These are phyloP conservation scores for Geotrichum aggregatum DNA, from an alignment of 1,139 yeast genomes.

Conservation along the genomic window DNA sequence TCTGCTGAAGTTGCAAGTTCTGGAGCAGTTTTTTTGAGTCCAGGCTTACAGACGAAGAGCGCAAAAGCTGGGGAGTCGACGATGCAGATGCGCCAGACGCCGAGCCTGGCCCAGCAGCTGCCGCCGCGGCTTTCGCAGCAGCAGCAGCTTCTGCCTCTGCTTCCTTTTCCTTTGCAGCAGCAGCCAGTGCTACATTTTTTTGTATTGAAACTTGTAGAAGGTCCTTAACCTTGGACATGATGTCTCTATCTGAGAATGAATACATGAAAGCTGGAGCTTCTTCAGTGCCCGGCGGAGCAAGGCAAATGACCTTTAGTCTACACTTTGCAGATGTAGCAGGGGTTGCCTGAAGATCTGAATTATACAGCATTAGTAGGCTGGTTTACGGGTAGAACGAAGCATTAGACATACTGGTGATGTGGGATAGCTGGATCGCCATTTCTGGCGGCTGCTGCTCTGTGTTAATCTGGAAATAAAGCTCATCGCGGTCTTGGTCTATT, in stretches of 20 bases:
- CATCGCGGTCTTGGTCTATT: slow-evolving; percentile 26
- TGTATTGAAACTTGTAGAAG: slow-evolving; percentile 62
- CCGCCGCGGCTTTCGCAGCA: slow-evolving; percentile 30
- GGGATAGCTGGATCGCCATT: slow-evolving; percentile 22
- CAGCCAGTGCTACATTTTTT: slow-evolving; percentile 13
- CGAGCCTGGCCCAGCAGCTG: slow-evolving; percentile 36
- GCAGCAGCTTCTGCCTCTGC: slow-evolving; percentile 48
- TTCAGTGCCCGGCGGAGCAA: slow-evolving; percentile 37
- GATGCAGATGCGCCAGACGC: slow-evolving; percentile 31
- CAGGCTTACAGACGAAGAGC: slow-evolving; percentile 27
- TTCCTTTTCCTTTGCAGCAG: slow-evolving; percentile 43
- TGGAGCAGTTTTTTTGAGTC: slow-evolving; percentile 52
- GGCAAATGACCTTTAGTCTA: slow-evolving; percentile 52
- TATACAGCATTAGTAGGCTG: slow-evolving; percentile 21
- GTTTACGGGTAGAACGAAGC: background rate
- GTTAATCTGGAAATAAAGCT: slow-evolving; percentile 27
- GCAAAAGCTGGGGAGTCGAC: slow-evolving; percentile 26
- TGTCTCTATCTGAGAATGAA: slow-evolving; percentile 64
- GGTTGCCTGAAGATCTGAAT: slow-evolving; percentile 67
- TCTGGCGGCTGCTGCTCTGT: slow-evolving; percentile 24
- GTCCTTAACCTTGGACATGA: slow-evolving; percentile 71
- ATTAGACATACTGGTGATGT: slow-evolving; percentile 20
- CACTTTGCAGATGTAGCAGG: slow-evolving; percentile 66
- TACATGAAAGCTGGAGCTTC: slow-evolving; percentile 50
- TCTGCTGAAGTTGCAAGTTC: slow-evolving; percentile 75